Conservation (phyloP, 352 stramenopile genomes). For the Phytopythium helicoides region DNA sequence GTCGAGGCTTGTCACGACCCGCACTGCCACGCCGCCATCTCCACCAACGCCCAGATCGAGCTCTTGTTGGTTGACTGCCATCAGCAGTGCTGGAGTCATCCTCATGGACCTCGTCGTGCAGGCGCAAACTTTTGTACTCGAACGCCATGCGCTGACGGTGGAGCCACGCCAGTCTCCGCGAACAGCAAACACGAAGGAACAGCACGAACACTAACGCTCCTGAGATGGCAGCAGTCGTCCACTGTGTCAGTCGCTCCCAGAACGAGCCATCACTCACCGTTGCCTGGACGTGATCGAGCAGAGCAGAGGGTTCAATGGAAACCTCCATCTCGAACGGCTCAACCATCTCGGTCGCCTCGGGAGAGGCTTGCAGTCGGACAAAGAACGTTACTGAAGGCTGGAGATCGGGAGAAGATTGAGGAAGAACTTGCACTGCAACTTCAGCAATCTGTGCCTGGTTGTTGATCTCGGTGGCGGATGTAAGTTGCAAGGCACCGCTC, state of each 20-base stretch:
- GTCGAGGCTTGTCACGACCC: background rate
- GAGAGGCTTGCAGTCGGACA: background rate
- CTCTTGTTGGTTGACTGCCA: background rate
- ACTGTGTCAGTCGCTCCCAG: slow-evolving; percentile 23
- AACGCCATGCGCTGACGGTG: slow-evolving; percentile 27
- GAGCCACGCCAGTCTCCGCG: slow-evolving; percentile 8
- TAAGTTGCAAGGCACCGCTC: slow-evolving; percentile 3
- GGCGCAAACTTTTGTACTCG: slow-evolving; percentile 43
- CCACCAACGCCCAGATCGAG: background rate
- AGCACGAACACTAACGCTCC: slow-evolving; percentile 13
- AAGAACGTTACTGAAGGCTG: background rate
- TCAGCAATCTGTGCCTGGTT: background rate
- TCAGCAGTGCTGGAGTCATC: background rate
- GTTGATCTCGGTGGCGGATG: background rate
- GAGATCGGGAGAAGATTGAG: background rate
- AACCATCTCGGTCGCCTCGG: background rate
- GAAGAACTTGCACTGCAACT: slow-evolving; percentile 4
- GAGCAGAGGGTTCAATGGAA: background rate
- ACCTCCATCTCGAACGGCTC: background rate
- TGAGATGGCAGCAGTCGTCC: slow-evolving; percentile 5
- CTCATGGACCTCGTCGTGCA: slow-evolving; percentile 6
- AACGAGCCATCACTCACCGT: slow-evolving; percentile 16
- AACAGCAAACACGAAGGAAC: slow-evolving; percentile 14
- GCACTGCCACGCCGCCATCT: slow-evolving; percentile 2
- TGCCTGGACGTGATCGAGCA: slow-evolving; percentile 1